Conservation (phyloP, 495 filamentous ascomycete species). For the Trichoderma gamsii region DNA sequence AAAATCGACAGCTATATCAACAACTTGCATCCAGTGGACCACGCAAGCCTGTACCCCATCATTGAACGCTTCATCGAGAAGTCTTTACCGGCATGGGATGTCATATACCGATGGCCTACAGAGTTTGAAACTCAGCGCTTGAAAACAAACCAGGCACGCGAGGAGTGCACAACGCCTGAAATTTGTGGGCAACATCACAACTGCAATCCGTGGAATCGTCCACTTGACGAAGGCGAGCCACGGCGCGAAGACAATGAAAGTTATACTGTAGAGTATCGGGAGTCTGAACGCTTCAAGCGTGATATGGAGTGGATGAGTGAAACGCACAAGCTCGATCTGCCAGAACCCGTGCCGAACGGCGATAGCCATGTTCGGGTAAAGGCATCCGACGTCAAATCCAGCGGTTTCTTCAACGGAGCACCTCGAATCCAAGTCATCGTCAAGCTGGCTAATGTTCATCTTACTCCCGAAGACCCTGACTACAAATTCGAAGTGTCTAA, state of each 20-base stretch:
- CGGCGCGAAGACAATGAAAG: neutral
- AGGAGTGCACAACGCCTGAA: neutral
- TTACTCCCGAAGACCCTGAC: constrained; percentile 48
- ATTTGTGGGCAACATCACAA: neutral
- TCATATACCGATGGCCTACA: constrained; percentile 9
- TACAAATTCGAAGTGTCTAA: neutral
- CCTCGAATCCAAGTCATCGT: constrained; percentile 52
- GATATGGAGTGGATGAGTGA: neutral
- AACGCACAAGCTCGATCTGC: constrained; percentile 11
- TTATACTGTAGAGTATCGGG: neutral
- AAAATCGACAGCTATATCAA: constrained; percentile 62
- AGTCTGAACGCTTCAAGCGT: constrained; percentile 2
- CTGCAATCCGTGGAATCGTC: constrained; percentile 6
- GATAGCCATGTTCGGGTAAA: neutral
- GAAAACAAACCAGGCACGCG: neutral
- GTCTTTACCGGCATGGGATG: constrained; percentile 6
- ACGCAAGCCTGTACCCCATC: constrained; percentile 42
- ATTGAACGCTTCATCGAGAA: constrained; percentile 43
- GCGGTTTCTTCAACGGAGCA: constrained; percentile 9
- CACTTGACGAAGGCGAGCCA: constrained; percentile 6
- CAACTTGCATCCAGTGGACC: constrained; percentile 46
- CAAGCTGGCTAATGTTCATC: constrained; percentile 53
- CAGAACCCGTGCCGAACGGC: neutral
- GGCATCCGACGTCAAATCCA: constrained; percentile 1
- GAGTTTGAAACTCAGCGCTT: neutral